These are phyloP conservation scores for Arthrobotrys sphaeroides DNA, from an alignment of 2,329 filamentous ascomycete genomes.

Conservation along the genomic window DNA sequence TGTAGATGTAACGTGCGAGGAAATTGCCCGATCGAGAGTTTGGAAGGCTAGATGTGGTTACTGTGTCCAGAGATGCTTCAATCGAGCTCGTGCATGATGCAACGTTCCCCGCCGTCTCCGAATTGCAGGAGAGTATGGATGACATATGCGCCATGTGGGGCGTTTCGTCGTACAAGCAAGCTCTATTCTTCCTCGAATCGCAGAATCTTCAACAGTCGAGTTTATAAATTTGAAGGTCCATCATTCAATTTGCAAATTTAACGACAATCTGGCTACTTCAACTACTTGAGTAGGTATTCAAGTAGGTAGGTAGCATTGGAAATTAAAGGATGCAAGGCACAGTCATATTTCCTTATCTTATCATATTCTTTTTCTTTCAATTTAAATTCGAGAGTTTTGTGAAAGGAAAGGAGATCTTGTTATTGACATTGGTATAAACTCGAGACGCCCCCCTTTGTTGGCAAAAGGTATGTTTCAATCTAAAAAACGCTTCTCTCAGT, in stretches of 20 bases:
- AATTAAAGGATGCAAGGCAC: background rate
- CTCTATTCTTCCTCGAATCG: no score
- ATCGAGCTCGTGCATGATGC: background rate
- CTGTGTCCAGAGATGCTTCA: conserved; percentile 7
- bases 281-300: no score
- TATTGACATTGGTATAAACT: conserved; percentile 3
- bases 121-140: conserved; percentile 3
- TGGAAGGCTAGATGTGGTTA: background rate
- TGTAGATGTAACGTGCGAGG: background rate
- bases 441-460: background rate
- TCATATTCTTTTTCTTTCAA: background rate
- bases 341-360: background rate
- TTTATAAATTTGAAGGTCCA: no score
- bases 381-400: background rate
- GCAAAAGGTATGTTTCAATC: background rate
- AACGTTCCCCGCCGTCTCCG: background rate
- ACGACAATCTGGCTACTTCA: no score
- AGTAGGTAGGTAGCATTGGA: background rate
- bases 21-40: background rate
- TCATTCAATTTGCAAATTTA: no score
- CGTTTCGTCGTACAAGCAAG: background rate
- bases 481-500: conserved; percentile 25
- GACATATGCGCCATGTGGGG: background rate
- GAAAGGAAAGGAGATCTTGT: background rate
- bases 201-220: no score